phyloP scores from a whole-genome alignment of 2,329 filamentous ascomycete species.

The Orbilia brochopaga region DNA sequence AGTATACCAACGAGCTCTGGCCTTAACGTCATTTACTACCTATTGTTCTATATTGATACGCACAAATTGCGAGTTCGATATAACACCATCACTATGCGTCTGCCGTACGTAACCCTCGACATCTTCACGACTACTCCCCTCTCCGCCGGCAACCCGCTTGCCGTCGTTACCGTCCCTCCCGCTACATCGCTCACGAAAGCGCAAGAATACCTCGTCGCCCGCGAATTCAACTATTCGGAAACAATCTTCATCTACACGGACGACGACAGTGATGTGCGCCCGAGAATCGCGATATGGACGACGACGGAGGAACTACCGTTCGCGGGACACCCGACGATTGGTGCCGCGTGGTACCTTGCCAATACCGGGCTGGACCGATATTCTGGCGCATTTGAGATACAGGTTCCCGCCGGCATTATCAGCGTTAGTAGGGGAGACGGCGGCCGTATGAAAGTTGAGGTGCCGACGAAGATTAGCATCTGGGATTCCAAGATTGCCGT shows the following conservation, averaged over 20 bases:
- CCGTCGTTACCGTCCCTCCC: slow-evolving; percentile 65
- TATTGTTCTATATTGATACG: too few relatives aligned
- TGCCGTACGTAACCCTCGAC: slow-evolving; percentile 63
- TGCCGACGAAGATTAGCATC: slow-evolving; percentile 18
- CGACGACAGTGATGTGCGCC: slow-evolving; percentile 59
- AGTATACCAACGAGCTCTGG: too few relatives aligned
- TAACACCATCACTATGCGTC: background rate
- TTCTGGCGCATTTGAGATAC: slow-evolving; percentile 56
- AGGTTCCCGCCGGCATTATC: slow-evolving; percentile 62
- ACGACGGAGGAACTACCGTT: slow-evolving; percentile 65
- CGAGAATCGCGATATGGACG: slow-evolving; percentile 68
- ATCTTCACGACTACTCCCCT: slow-evolving; percentile 70
- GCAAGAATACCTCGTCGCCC: slow-evolving; percentile 66
- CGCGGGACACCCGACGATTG: slow-evolving; percentile 69
- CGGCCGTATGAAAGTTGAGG: slow-evolving; percentile 52
- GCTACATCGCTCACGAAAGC: slow-evolving; percentile 60
- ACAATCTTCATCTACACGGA: slow-evolving; percentile 63
- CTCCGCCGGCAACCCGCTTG: slow-evolving; percentile 66
- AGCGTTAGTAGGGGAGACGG: slow-evolving; percentile 14
- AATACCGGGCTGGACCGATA: slow-evolving; percentile 14
- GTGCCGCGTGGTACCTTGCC: slow-evolving; percentile 63
- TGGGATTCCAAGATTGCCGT: slow-evolving; percentile 17
- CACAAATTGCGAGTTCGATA: too few relatives aligned
- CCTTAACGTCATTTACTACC: too few relatives aligned
- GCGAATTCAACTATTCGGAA: slow-evolving; percentile 70